phyloP scores from a whole-genome alignment of 2,329 filamentous ascomycete species.

The Corynespora cassiicola region DNA sequence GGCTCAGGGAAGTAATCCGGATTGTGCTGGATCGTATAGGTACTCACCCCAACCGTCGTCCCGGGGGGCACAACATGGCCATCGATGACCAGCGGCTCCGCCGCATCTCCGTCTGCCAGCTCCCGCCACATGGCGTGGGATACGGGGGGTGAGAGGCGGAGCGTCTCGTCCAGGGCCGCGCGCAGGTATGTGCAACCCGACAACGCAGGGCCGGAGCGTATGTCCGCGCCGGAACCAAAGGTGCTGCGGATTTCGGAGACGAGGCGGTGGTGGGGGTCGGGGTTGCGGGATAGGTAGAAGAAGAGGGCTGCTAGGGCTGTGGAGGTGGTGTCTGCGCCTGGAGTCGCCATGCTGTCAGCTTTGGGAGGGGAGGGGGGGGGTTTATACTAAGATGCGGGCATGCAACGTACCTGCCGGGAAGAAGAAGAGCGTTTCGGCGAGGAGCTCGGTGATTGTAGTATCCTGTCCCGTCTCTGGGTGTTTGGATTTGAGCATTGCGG shows the following conservation, averaged over 20 bases:
- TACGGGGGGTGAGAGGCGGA: constrained; percentile 25
- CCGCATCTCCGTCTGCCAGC: constrained; percentile 4
- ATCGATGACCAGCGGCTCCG: constrained; percentile 17
- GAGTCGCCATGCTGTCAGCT: too few species aligned
- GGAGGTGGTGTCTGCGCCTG: constrained; percentile 41
- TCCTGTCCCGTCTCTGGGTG: too few species aligned
- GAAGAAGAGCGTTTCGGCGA: too few species aligned
- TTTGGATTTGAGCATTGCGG: constrained; percentile 46
- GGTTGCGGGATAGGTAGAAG: constrained; percentile 47
- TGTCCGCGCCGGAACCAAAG: constrained; percentile 21
- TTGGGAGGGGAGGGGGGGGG: too few species aligned
- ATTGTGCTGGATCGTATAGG: constrained; percentile 30
- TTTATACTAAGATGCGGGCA: too few species aligned
- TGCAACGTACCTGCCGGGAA: too few species aligned
- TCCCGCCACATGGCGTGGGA: constrained; percentile 22
- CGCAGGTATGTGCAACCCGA: constrained; percentile 20
- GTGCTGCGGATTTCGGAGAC: constrained; percentile 9
- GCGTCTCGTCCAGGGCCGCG: constrained; percentile 26
- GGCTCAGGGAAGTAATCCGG: constrained; percentile 17
- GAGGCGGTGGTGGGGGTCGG: constrained; percentile 21
- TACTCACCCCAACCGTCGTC: constrained; percentile 17
- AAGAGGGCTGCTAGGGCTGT: constrained; percentile 39
- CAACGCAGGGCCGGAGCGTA: constrained; percentile 16
- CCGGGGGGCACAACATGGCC: constrained; percentile 22
- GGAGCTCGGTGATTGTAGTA: too few species aligned